Evolutionary conservation across 345 rosid genomes (phyloP), one percentile per base, ranked within the genome.

Genomic region (Lepidium aucheri): DNA sequence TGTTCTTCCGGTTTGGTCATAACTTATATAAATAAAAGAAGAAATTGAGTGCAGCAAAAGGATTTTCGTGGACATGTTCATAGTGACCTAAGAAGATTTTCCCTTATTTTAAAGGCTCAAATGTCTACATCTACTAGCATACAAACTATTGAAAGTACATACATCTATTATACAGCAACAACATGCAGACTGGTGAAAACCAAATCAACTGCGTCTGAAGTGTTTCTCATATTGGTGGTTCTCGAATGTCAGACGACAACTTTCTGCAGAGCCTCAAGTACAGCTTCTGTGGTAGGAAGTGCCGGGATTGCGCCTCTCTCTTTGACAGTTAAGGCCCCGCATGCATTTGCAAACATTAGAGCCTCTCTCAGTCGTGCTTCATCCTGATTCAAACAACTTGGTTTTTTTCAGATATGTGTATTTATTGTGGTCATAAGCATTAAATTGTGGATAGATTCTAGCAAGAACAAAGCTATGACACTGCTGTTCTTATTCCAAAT

Each of bases 221-320:
- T 13, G 66, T 47, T 47, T 49, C 51, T 63, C 64, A 53, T 42
- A 8, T 38, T 33, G 26, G 43, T 39, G 36, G 39, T n/a, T 17
- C 8, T 2, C 24, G 51, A 40, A 41, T 39, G 9, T 47, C 78
- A 84, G 22, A 80, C 69, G 4, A 79, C 84, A 5, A 75, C 33
- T 47, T 82, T 77, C 6, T 85, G 74, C 18, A 90, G 39, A 42
- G 86, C 77, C 50, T 76, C 60, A 53, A 77, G 77, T 8, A 90
- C 97, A 51, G 85, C 84, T 78, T 88, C 88, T 78, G 53, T 80
- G 0, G 92, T 86, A 10, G 99, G 97, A 79, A 94, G 80, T 1
- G 97, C 96, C 0, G 99, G 97, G 30, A 94, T 94, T 8, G 96
- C 96, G 17, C 96, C 99, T 81, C 99, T 83, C 66, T 82, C 92